Base-by-base conservation (phyloP, 352 stramenopile species). In the Pythium sp. region DNA sequence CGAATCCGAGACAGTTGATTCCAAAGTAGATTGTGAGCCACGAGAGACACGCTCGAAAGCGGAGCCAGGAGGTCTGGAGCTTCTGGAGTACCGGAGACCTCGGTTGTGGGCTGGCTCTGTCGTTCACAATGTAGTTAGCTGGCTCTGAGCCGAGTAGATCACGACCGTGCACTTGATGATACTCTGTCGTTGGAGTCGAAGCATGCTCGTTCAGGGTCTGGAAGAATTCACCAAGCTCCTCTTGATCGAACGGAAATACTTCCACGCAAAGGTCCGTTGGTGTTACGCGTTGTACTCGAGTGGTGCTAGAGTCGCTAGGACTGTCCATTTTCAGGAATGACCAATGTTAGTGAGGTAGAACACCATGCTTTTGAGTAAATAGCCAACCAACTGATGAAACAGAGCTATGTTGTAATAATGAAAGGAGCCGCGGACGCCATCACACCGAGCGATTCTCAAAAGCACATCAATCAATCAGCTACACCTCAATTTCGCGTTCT, bases 11-110 rank as follows among this genome's bases (percentile, higher is more conserved):
- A 9, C 47, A 18, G 58, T 81, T 86, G 64, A 64, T 12, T 5
- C 62, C 12, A 3, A 56, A n/a, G 61, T 86, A 86, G 9, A 79
- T 24, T 0, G 46, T 18, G 14, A 82, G 59, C 71, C 75, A 84
- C 20, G 59, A 43, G 1, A 70, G 9, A 30, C 75, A 70, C 2
- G 62, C 30, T 26, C 64, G 56, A 9, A 73, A 58, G 11, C 72
- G 74, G 43, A 22, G 2, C 71, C 71, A 77, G 32, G 38, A 3
- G 28, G 28, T 30, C 36, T 59, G 30, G 28, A 69, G 56, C 14
- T 43, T 49, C 26, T 34, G 30, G 26, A n/a, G 41, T 22, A 22
- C 15, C 1, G 18, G 41, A 49, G 41, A n/a, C 26, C 26, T 38
- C 46, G 2, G 18, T 53, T 22, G 59, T 15, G 7, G n/a, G 36